Evolutionary conservation across 257 asterid genomes (phyloP), one percentile per base, ranked within the genome.

Genomic region (Capsicum chinense): DNA sequence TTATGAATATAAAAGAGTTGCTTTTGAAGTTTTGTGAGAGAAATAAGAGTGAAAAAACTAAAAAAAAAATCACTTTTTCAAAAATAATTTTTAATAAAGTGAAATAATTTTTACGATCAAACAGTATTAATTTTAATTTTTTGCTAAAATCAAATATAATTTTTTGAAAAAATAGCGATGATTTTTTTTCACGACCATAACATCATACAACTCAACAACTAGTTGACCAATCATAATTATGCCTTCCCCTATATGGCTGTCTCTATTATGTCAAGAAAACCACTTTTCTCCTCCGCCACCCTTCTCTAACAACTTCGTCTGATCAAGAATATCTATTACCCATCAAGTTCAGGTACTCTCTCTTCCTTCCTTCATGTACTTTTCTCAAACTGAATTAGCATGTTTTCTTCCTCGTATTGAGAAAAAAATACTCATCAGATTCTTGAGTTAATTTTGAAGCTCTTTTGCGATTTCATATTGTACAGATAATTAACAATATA

Each of bases 321-420:
- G 63, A 76, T 76, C 48, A 76, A 26, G 52, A 26, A 76, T 76
- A 52, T 76, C 48, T 52, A 76, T 52, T 52, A 14, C 81, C 15
- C 21, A 52, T 26, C 26, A 76, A 0, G 44, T 26, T 14, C 81
- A 52, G 81, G 26, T 76, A 76, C 42, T 0, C 21, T 3, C 81
- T 48, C n/a, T 50, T 70, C 35, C 54, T 68, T 68, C 33, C 0
- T 14, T 10, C 10, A 54, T 63, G 26, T 9, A 26, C 26, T 76
- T 26, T 13, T 21, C 3, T 76, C 21, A 5, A 47, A 71, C 10
- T n/a, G 17, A 52, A 52, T 76, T 69, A 6, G 6, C 21, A 19
- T 1, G 6, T 26, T 26, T 76, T 48, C 3, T 17, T 48, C 48
- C 7, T 14, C 21, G 63, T 21, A 12, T 13, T 21, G 37, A 73